Evolutionary conservation across 2,329 filamentous ascomycete genomes (phyloP).

Genomic region (Fulvia fulva): DNA sequence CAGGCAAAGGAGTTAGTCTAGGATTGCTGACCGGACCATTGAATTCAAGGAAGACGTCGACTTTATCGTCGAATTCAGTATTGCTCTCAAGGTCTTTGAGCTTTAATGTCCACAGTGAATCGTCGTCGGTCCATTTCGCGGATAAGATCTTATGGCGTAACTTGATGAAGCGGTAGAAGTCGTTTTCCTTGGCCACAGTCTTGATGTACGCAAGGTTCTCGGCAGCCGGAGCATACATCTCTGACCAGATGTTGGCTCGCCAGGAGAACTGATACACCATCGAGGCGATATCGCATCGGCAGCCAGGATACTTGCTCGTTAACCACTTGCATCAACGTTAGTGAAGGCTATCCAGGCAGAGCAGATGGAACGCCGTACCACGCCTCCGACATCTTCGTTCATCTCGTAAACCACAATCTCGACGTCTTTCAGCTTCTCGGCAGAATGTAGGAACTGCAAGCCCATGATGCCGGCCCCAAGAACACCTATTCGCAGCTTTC

Average conservation of each 20-base stretch:
- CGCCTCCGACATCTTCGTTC: conserved; percentile 36
- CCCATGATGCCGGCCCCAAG: conserved; percentile 23
- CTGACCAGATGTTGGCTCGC: conserved; percentile 25
- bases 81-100: conserved; percentile 11
- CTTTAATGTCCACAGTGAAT: conserved; percentile 17
- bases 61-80: conserved; percentile 14
- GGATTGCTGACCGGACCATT: conserved; percentile 21
- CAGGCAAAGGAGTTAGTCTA: conserved; percentile 7
- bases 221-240: conserved; percentile 22
- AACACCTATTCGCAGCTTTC: conserved; percentile 19
- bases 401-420: conserved; percentile 24
- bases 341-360: neutral
- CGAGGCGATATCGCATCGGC: conserved; percentile 33
- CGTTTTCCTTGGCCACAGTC: conserved; percentile 17
- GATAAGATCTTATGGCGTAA: conserved; percentile 15
- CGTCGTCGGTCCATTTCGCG: conserved; percentile 17
- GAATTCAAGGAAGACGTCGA: conserved; percentile 22
- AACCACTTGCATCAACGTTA: conserved; percentile 27
- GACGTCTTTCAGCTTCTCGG: conserved; percentile 18
- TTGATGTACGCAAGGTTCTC: conserved; percentile 20
- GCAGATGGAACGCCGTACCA: conserved; percentile 22
- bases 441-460: conserved; percentile 22
- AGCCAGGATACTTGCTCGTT: conserved; percentile 35
- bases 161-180: conserved; percentile 22
- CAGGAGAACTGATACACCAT: conserved; percentile 35